Evolutionary conservation across 768 basidiomycete species (phyloP).

Genomic region (Tricholoma furcatifolium): DNA sequence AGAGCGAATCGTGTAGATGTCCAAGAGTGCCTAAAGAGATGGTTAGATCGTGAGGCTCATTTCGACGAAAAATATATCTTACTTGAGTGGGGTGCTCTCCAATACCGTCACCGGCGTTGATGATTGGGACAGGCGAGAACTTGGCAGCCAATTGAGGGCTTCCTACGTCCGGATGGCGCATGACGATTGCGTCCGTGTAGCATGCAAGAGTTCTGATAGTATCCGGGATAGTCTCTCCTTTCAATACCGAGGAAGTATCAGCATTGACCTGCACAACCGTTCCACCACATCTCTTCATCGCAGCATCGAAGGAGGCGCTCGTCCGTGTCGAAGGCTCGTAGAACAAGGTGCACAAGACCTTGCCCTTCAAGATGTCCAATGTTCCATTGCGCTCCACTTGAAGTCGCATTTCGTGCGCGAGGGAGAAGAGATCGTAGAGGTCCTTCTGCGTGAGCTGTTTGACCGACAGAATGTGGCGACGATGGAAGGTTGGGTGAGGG

Average conservation of each 20-base stretch:
- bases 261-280: constrained; percentile 85
- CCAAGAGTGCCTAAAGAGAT: constrained; percentile 66
- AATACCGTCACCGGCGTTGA: constrained; percentile 96
- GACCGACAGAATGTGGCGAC: constrained; percentile 90
- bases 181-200: constrained; percentile 92
- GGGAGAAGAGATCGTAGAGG: constrained; percentile 88
- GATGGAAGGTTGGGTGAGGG: constrained; percentile 86
- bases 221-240: constrained; percentile 92
- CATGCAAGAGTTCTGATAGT: constrained; percentile 93
- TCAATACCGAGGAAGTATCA: constrained; percentile 84
- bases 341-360: constrained; percentile 88
- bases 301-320: constrained; percentile 93
- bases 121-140: constrained; percentile 90
- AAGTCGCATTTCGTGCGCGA: constrained; percentile 95
- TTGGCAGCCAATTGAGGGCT: constrained; percentile 96
- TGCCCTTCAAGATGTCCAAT: constrained; percentile 87
- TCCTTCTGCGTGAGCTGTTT: constrained; percentile 91
- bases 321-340: constrained; percentile 98
- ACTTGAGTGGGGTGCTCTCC: constrained; percentile 98
- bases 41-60: constrained; percentile 3
- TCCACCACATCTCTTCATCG: constrained; percentile 98
- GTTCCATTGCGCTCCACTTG: constrained; percentile 91
- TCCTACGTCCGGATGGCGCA: constrained; percentile 93
- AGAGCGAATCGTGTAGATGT: constrained; percentile 94
- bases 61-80: constrained; percentile 20